Evolutionary conservation across 768 basidiomycete genomes (phyloP).

Genomic region (Phanerochaete sordida): DNA sequence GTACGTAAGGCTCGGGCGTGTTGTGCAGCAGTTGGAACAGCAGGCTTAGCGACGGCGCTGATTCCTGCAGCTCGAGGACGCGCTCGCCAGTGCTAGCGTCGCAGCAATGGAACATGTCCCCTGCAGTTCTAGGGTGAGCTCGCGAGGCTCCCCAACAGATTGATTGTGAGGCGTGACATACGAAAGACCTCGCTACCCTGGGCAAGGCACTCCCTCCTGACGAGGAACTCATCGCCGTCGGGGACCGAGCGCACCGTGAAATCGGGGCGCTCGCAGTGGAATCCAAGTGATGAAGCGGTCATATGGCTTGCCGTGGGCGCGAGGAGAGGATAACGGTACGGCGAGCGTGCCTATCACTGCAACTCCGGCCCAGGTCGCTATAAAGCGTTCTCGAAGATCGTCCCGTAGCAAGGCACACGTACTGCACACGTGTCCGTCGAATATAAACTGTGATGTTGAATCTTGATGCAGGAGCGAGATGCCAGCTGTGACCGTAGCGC

Average conservation of each 20-base stretch:
- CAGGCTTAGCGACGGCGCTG: constrained; percentile 41
- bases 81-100: constrained; percentile 28
- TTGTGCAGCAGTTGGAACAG: constrained; percentile 56
- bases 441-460: not conserved
- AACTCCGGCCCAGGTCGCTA: not conserved
- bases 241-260: constrained; percentile 53
- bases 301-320: not conserved
- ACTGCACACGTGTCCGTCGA: not conserved
- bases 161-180: constrained; percentile 38
- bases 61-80: constrained; percentile 54
- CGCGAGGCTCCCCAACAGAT: not conserved
- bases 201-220: constrained; percentile 44
- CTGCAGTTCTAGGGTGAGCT: constrained; percentile 29
- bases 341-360: too few species aligned
- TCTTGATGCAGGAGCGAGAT: not conserved
- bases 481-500: not conserved
- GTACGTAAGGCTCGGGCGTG: constrained; percentile 32
- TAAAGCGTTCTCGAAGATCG: not conserved
- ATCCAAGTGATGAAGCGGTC: constrained; percentile 11
- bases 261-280: constrained; percentile 48
- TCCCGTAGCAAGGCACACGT: not conserved
- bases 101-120: constrained; percentile 67
- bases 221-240: constrained; percentile 48
- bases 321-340: too few species aligned
- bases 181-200: constrained; percentile 59